phyloP scores from a whole-genome alignment of 257 asterid species.

The Lycium barbarum region DNA sequence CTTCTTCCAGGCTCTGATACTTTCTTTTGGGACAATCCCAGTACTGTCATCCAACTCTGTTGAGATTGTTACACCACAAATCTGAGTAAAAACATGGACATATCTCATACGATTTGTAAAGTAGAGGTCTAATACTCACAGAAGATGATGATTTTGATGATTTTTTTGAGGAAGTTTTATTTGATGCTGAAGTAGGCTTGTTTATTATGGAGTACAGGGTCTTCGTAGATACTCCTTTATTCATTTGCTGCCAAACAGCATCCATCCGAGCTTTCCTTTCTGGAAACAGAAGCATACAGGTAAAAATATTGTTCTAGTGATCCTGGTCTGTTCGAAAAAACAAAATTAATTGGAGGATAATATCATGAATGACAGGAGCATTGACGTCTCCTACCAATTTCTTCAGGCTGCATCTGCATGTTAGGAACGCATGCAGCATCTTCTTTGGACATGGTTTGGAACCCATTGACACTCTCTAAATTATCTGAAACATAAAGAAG shows the following conservation, averaged over 20 bases:
- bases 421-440: slow-evolving; percentile 35
- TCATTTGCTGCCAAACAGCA: slow-evolving; percentile 95
- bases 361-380: background rate
- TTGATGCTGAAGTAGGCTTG: slow-evolving; percentile 47
- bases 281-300: slow-evolving; percentile 38
- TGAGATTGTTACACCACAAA: background rate
- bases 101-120: slow-evolving; percentile 29
- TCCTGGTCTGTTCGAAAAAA: background rate
- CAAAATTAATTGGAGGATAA: slow-evolving; percentile 11
- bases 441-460: slow-evolving; percentile 31
- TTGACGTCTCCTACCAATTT: slow-evolving; percentile 38
- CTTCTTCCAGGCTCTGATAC: slow-evolving; percentile 47
- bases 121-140: slow-evolving; percentile 42
- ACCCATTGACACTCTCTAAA: slow-evolving; percentile 32
- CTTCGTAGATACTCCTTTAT: slow-evolving; percentile 74
- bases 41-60: slow-evolving; percentile 82
- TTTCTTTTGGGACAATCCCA: slow-evolving; percentile 78
- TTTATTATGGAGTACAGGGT: slow-evolving; percentile 60
- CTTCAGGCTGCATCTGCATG: slow-evolving; percentile 38
- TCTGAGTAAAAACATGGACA: slow-evolving; percentile 26
- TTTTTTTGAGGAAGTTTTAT: slow-evolving; percentile 46
- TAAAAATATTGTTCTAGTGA: slow-evolving; percentile 17
- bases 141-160: slow-evolving; percentile 53
- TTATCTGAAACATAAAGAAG: slow-evolving; percentile 31
- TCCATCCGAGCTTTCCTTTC: slow-evolving; percentile 87